These are phyloP conservation scores for Clonostachys rhizophaga DNA, from an alignment of 2,329 filamentous ascomycete species.

Conservation along the genomic window DNA sequence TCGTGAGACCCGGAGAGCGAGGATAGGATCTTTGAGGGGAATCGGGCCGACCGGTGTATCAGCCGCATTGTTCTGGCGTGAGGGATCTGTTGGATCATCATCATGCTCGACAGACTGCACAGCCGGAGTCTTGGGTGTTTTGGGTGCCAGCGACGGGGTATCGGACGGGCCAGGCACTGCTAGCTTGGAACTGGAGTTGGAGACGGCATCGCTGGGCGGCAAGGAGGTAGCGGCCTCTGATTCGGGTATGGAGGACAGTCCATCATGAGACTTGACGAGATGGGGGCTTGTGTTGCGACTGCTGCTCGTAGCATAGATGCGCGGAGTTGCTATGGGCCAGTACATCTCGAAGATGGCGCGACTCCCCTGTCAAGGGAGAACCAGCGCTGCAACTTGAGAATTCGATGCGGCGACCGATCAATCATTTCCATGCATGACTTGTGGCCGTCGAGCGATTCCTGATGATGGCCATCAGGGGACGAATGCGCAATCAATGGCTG, in stretches of 20 bases:
- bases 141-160: constrained; percentile 38
- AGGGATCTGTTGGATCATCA: constrained; percentile 16
- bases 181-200: constrained; percentile 14
- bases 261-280: constrained; percentile 55
- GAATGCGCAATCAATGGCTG: background rate
- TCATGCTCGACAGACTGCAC: constrained; percentile 57
- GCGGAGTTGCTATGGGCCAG: constrained; percentile 83
- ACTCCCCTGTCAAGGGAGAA: constrained; percentile 11
- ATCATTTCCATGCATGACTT: constrained; percentile 3
- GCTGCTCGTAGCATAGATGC: constrained; percentile 75
- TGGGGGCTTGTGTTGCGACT: constrained; percentile 47
- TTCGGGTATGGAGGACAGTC: constrained; percentile 33
- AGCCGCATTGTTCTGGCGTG: constrained; percentile 3
- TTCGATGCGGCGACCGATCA: constrained; percentile 9
- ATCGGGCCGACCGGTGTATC: constrained; percentile 21
- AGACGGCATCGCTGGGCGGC: background rate
- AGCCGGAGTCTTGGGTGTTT: constrained; percentile 51
- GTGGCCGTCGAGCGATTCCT: no score
- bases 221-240: constrained; percentile 4
- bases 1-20: constrained; percentile 72
- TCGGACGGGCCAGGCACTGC: constrained; percentile 4
- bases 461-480: no score
- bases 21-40: constrained; percentile 57
- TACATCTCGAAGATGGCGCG: constrained; percentile 59
- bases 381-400: constrained; percentile 9